These are phyloP conservation scores for Escallonia herrerae DNA, from an alignment of 129 eudicot species.

Conservation along the genomic window DNA sequence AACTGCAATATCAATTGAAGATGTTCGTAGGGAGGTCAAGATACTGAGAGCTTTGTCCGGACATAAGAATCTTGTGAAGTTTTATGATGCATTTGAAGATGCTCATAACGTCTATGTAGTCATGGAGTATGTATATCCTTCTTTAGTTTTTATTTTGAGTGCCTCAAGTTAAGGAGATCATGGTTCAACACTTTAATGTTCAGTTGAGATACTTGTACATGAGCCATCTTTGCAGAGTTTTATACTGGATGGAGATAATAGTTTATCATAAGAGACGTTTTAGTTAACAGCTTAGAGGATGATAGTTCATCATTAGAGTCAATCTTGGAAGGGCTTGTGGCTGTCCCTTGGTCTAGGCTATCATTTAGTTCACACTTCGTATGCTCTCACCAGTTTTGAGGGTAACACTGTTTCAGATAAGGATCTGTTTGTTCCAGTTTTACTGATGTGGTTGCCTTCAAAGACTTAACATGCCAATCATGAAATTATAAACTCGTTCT, in stretches of 20 bases:
- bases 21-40: conserved; percentile 93
- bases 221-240: not conserved
- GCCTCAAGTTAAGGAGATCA: not conserved
- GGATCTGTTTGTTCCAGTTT: too few relatives aligned
- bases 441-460: not conserved
- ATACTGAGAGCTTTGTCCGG: conserved; percentile 83
- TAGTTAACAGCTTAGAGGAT: too few relatives aligned
- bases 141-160: conserved; percentile 1
- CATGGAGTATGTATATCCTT: conserved; percentile 69
- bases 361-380: too few relatives aligned
- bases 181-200: not conserved
- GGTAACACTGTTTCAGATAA: too few relatives aligned
- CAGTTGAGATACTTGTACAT: not conserved
- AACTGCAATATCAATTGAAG: conserved; percentile 91
- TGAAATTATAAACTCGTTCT: not conserved
- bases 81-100: conserved; percentile 93
- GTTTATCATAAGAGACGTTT: not conserved
- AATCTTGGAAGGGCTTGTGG: too few relatives aligned
- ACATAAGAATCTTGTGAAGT: conserved; percentile 68
- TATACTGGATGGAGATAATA: not conserved
- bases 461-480: not conserved
- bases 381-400: too few relatives aligned
- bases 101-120: conserved; percentile 74
- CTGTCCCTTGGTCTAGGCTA: too few relatives aligned
- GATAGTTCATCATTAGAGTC: too few relatives aligned